Evolutionary conservation across 1,139 yeast genomes (phyloP).

Genomic region (Scheffersomyces parashehatae): DNA sequence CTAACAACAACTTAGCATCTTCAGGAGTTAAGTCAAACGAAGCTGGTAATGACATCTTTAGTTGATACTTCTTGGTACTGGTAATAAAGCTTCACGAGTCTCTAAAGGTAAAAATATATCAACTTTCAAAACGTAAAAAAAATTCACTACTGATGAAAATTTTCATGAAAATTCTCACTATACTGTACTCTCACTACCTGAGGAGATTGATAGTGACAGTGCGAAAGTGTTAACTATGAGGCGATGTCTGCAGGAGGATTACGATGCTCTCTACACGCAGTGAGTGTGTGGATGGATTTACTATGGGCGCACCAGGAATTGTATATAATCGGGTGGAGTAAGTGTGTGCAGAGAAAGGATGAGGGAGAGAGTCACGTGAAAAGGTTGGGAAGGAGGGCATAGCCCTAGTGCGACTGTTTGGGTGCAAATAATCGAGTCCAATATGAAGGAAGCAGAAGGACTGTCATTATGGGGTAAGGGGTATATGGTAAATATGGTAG

Average conservation of each 20-base stretch:
- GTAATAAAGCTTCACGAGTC: conserved; percentile 7
- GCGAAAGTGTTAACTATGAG: not conserved
- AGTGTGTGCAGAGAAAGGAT: too few species aligned
- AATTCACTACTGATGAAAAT: conserved; percentile 1
- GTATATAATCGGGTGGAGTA: too few species aligned
- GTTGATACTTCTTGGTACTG: not conserved
- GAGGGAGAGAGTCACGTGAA: too few species aligned
- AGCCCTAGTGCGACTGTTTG: too few species aligned
- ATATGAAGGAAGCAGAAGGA: too few species aligned
- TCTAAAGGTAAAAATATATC: not conserved
- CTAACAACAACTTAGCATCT: conserved; percentile 99
- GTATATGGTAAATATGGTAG: too few species aligned
- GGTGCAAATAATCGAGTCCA: too few species aligned
- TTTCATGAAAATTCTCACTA: not conserved
- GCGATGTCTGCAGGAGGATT: not conserved
- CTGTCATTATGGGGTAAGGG: too few species aligned
- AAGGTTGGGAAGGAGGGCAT: too few species aligned
- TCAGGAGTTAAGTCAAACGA: conserved; percentile 93
- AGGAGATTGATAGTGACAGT: not conserved
- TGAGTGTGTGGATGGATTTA: conserved; percentile 8
- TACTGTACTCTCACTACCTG: not conserved
- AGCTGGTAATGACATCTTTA: conserved; percentile 80
- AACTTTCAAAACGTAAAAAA: not conserved
- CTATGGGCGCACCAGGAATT: too few species aligned
- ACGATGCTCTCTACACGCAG: too few species aligned